These are phyloP conservation scores for Excoecaria agallocha DNA, from an alignment of 345 rosid species.

Conservation along the genomic window DNA sequence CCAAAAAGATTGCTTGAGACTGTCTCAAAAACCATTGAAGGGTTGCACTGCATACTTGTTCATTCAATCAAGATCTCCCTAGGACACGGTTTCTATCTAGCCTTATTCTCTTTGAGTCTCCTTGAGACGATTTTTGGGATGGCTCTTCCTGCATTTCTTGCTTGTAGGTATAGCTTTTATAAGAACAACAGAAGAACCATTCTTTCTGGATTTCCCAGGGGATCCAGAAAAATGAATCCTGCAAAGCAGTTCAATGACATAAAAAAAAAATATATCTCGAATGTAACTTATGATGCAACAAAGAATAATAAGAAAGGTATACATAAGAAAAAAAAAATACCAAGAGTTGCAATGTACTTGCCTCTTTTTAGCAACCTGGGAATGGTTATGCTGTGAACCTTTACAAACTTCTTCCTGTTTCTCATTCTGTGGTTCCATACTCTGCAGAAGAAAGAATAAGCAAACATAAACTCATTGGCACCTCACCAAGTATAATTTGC, in stretches of 20 bases:
- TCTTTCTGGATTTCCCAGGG: conserved; percentile 43
- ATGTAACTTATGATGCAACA: conserved; percentile 4
- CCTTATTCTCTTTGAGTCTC: conserved; percentile 22
- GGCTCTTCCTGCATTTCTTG: conserved; percentile 39
- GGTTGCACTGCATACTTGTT: conserved; percentile 6
- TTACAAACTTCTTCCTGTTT: conserved; percentile 29
- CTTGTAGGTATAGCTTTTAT: conserved; percentile 34
- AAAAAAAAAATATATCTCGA: too few species aligned
- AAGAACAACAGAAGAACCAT: conserved; percentile 41
- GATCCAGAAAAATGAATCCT: conserved; percentile 37
- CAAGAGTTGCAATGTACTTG: conserved; percentile 28
- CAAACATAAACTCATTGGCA: conserved; percentile 13
- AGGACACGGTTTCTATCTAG: not conserved
- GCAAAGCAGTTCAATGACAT: too few species aligned
- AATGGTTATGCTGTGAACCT: conserved; percentile 31
- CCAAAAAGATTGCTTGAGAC: not conserved
- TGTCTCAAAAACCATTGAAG: not conserved
- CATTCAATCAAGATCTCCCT: not conserved
- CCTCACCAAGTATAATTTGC: conserved; percentile 3
- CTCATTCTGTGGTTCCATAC: conserved; percentile 25
- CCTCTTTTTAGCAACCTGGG: conserved; percentile 45
- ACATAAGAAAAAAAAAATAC: not conserved
- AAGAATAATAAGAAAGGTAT: not conserved
- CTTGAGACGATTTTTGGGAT: conserved; percentile 23
- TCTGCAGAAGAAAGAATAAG: conserved; percentile 28